Base-by-base conservation (phyloP, 257 asterid species). In the Mitragyna speciosa region DNA sequence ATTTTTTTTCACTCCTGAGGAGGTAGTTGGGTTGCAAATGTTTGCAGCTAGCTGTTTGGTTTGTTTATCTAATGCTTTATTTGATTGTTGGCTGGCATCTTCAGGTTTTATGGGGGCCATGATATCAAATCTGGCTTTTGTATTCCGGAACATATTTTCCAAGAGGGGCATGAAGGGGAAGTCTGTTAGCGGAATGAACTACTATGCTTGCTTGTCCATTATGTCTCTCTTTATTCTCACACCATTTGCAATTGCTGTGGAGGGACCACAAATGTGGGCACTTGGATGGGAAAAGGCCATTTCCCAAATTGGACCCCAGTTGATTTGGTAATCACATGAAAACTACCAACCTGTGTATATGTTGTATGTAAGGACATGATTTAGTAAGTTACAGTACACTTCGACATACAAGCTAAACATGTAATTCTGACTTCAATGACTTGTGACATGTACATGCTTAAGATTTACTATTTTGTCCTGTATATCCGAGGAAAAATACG, bases 61-160 rank as follows among this genome's bases (percentile, higher is more conserved):
- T 61, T 86, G 63, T 77, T 81, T 81, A 71, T 81, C 80, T 86
- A 82, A 83, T 86, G 80, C 45, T 17, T 77, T 82, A 67, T 80
- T 79, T 63, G 77, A 82, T 85, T 86, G 71, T 87, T 87, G 88
- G 84, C 81, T 88, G 87, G 88, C 81, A 64, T 84, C 69, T 80
- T 88, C 97, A 95, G 99, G 99, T 75, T 95, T 95, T 83, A 88
- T 88, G 97, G 99, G 99, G 86, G 99, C 99, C 82, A 95, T 95
- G 99, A 92, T 95, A 82, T 95, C 99, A 9, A 95, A 95, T 80
- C 82, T 95, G 89, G 99, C 99, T 45, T 95, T 95, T 87, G 99
- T 95, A 75, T 93, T 95, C 81, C 90, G 99, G 11, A 95, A 95
- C 84, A 95, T 95, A 87, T 95, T 95, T 83, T 95, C 99, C 66